Percentiles rank a stretch among this genome's conserved stretches.
Evolutionary conservation across 2,329 filamentous ascomycete genomes (phyloP).

Genomic region (Fusarium verrucosum): DNA sequence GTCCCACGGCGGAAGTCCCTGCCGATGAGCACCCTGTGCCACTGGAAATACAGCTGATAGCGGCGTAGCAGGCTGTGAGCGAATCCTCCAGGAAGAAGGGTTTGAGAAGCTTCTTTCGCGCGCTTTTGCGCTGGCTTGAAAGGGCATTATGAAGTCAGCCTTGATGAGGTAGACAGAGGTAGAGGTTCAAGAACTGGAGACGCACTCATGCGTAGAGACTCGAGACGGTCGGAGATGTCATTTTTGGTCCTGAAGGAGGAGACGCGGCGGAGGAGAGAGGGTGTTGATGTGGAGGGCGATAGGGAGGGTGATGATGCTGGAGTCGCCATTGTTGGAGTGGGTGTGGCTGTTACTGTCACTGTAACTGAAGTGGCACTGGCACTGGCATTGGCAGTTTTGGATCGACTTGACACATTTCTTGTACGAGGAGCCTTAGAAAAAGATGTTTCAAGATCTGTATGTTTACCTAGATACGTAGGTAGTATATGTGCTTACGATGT

Average conservation of each 20-base stretch:
- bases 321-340: slow-evolving; percentile 11
- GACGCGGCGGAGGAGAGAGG: slow-evolving; percentile 30
- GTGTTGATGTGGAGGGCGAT: slow-evolving; percentile 19
- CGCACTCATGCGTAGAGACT: slow-evolving; percentile 31
- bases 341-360: slow-evolving; percentile 7
- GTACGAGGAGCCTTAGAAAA: neutral
- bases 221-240: slow-evolving; percentile 23
- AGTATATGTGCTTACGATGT: neutral
- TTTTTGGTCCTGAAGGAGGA: slow-evolving; percentile 13
- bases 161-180: neutral
- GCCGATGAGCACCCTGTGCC: slow-evolving; percentile 8
- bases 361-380: slow-evolving; percentile 2
- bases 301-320: slow-evolving; percentile 16
- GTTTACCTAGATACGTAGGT: too few species aligned
- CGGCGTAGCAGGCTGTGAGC: slow-evolving; percentile 15
- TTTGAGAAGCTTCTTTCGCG: slow-evolving; percentile 30
- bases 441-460: too few species aligned
- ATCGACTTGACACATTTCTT: slow-evolving; percentile 2
- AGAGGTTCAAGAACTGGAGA: neutral
- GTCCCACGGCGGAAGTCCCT: slow-evolving; percentile 48
- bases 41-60: neutral
- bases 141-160: slow-evolving; percentile 17
- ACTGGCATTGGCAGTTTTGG: neutral
- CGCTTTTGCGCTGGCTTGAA: slow-evolving; percentile 15
- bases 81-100: neutral